Evolutionary conservation across 2,329 filamentous ascomycete genomes (phyloP).

Genomic region (Aspergillus pseudonomiae): DNA sequence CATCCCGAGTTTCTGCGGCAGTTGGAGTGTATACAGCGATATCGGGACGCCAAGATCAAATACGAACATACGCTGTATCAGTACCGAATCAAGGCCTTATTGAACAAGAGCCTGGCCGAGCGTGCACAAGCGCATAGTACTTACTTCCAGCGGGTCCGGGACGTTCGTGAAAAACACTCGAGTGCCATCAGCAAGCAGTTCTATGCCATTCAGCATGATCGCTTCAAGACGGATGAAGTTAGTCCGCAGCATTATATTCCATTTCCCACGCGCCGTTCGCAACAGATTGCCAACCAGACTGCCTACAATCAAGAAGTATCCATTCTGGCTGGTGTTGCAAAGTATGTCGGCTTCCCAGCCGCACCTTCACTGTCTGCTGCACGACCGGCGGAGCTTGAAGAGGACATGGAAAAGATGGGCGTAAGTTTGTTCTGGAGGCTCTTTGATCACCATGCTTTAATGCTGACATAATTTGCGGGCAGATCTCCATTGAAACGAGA

Average conservation of each 20-base stretch:
- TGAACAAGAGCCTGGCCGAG: conserved; percentile 76
- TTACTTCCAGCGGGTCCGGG: conserved; percentile 83
- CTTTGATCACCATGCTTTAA: not conserved
- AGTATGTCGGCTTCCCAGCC: conserved; percentile 94
- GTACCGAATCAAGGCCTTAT: conserved; percentile 72
- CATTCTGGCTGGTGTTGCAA: conserved; percentile 84
- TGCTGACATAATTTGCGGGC: not conserved
- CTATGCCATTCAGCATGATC: conserved; percentile 89
- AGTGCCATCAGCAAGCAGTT: conserved; percentile 84
- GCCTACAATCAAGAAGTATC: conserved; percentile 96
- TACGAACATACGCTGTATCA: conserved; percentile 74
- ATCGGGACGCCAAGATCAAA: conserved; percentile 77
- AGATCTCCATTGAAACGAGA: conserved; percentile 37
- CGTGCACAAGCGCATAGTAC: conserved; percentile 86
- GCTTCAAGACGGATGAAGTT: conserved; percentile 75
- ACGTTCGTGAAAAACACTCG: conserved; percentile 77
- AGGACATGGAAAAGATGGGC: conserved; percentile 86
- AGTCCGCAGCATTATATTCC: conserved; percentile 80
- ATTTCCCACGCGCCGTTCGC: conserved; percentile 74
- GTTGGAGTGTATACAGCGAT: conserved; percentile 81
- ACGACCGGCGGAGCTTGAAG: conserved; percentile 73
- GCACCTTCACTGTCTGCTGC: conserved; percentile 82
- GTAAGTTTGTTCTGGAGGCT: conserved; percentile 59
- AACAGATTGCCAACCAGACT: conserved; percentile 80
- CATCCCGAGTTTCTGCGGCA: conserved; percentile 91